Evolutionary conservation across 306 rosid genomes (phyloP), one percentile per base, ranked within the genome.

Genomic region (Acacia confusa): DNA sequence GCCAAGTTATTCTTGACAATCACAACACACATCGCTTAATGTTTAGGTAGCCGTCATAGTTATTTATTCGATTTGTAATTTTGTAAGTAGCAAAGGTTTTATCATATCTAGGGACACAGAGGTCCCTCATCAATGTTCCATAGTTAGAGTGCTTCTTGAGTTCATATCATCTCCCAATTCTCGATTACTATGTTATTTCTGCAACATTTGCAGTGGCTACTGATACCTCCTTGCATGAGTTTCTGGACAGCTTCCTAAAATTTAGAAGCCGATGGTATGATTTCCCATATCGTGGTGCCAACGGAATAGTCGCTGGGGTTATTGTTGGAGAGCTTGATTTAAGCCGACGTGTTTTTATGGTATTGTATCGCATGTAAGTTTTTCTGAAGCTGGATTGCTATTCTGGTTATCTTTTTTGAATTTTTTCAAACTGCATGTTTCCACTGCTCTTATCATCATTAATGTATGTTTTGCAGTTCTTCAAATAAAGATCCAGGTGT

Each of bases 261-360:
- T 93, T 96, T 84, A 91, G 98, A 86, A 91, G 92, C 83, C 88
- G 99, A 79, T 96, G 99, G 98, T 92, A 94, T 85, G 99, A 96
- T 85, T 92, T 96, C 79, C 95, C 97, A 55, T 88, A 94, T 76
- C 94, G 87, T 11, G 94, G 97, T 53, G 89, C 89, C 10, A 88
- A 89, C 86, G 94, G 89, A 79, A 86, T 86, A 82, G 91, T 96
- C 36, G 99, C 97, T 1, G 99, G 99, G 70, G 91, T 96, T 66
- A 91, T 94, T 84, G 94, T 93, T 58, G 99, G 99, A 65, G 99
- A 96, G 87, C 67, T 80, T 30, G 97, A 92, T 43, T 86, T 96
- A 74, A 85, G 95, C 75, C 92, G 97, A 25, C 98, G 94, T 2
- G 98, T 91, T 78, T 96, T 94, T 75, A 94, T 96, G 98, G 87